Evolutionary conservation across 2,329 filamentous ascomycete species (phyloP).

Genomic region (Fusarium sp.): DNA sequence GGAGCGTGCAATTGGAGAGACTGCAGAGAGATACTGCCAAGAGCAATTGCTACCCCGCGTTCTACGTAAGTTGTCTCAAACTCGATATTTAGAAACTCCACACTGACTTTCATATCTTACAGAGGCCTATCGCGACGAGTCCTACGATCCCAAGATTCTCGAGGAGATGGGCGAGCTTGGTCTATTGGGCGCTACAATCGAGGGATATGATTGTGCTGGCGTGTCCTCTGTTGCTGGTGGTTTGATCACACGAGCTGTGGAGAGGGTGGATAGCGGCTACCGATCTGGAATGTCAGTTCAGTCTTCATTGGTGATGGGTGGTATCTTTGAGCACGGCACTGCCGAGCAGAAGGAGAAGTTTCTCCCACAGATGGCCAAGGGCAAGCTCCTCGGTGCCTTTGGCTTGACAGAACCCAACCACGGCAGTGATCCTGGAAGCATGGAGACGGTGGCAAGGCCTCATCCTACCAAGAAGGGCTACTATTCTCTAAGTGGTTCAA

Average conservation of each 20-base stretch:
- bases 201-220: constrained; percentile 89
- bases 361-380: constrained; percentile 82
- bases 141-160: constrained; percentile 86
- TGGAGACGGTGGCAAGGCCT: constrained; percentile 87
- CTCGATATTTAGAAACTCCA: background rate
- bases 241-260: constrained; percentile 88
- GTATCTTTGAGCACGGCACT: constrained; percentile 88
- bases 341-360: constrained; percentile 87
- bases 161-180: constrained; percentile 93
- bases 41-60: constrained; percentile 87
- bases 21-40: constrained; percentile 93
- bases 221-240: constrained; percentile 89
- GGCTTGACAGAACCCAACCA: constrained; percentile 93
- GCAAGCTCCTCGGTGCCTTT: constrained; percentile 84
- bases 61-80: constrained; percentile 66
- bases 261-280: constrained; percentile 91
- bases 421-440: constrained; percentile 88
- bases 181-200: constrained; percentile 84
- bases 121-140: constrained; percentile 87
- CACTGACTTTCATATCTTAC: constrained; percentile 11
- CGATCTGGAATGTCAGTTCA: constrained; percentile 94
- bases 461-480: constrained; percentile 87
- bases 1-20: constrained; percentile 88
- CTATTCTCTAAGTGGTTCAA: constrained; percentile 79
- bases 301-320: constrained; percentile 92